Evolutionary conservation across 306 rosid genomes (phyloP).

Genomic region (Pyrus betulifolia): DNA sequence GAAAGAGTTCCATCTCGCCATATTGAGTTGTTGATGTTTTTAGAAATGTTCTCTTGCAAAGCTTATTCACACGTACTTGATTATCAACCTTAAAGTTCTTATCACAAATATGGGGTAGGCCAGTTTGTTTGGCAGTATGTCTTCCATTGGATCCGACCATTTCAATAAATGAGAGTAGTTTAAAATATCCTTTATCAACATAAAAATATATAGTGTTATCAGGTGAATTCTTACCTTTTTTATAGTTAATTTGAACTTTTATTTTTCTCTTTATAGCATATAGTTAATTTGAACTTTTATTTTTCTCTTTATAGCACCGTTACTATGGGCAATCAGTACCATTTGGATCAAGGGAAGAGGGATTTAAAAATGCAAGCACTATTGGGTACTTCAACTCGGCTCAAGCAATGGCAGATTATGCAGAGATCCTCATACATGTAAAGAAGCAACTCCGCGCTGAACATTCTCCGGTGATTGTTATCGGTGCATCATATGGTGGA

Average conservation of each 20-base stretch:
- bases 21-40: no score
- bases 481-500: slow-evolving; percentile 85
- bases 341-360: slow-evolving; percentile 49
- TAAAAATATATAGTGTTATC: no score
- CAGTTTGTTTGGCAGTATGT: no score
- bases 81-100: no score
- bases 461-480: slow-evolving; percentile 44
- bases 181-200: no score
- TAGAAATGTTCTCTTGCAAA: no score
- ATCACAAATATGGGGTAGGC: no score
- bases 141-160: no score
- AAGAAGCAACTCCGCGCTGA: slow-evolving; percentile 30
- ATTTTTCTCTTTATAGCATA: slow-evolving; percentile 22
- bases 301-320: slow-evolving; percentile 31
- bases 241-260: background rate
- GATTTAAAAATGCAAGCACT: slow-evolving; percentile 34
- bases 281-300: background rate
- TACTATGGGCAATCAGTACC: slow-evolving; percentile 55
- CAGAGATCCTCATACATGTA: slow-evolving; percentile 30
- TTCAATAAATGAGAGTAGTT: no score
- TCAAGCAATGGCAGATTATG: slow-evolving; percentile 67
- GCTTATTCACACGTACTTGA: no score
- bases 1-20: background rate
- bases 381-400: slow-evolving; percentile 60
- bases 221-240: no score